Evolutionary conservation across 768 basidiomycete species (phyloP).

Genomic region (Lepiota venenata): DNA sequence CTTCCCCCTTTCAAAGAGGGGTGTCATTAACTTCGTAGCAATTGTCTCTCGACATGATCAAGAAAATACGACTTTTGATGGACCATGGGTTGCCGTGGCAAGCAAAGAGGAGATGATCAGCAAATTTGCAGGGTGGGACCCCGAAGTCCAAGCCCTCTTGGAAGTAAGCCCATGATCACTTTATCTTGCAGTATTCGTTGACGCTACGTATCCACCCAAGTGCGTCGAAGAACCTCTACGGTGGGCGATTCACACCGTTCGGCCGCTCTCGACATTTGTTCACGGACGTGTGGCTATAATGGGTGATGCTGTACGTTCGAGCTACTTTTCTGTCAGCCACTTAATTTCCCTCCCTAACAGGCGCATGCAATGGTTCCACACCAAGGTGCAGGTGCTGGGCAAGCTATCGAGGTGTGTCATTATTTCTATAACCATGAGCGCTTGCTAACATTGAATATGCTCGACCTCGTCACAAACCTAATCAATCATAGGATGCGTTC

Average conservation of each 20-base stretch:
- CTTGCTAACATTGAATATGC: background rate
- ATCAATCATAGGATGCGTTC: conserved; percentile 42
- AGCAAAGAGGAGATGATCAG: conserved; percentile 41
- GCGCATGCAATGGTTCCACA: conserved; percentile 44
- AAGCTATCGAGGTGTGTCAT: conserved; percentile 26
- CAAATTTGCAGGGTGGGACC: conserved; percentile 52
- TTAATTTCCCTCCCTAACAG: conserved; percentile 20
- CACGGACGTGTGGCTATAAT: conserved; percentile 46
- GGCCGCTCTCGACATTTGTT: conserved; percentile 47
- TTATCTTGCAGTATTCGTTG: background rate
- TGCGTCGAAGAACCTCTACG: conserved; percentile 49
- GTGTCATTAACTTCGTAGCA: conserved; percentile 60
- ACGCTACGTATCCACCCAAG: conserved; percentile 26
- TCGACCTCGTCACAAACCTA: too few relatives aligned
- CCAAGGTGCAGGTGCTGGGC: conserved; percentile 28
- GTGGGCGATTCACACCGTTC: conserved; percentile 64
- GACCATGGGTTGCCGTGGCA: conserved; percentile 47
- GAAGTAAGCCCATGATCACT: conserved; percentile 32
- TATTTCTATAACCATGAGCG: background rate
- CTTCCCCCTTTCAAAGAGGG: conserved; percentile 59
- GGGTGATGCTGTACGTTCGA: conserved; percentile 44
- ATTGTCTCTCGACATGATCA: conserved; percentile 49
- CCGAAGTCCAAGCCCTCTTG: conserved; percentile 54
- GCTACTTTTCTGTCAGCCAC: background rate
- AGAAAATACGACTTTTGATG: conserved; percentile 46